Conservation (phyloP, 106 monocot species). For the Iris macrosiphon region DNA sequence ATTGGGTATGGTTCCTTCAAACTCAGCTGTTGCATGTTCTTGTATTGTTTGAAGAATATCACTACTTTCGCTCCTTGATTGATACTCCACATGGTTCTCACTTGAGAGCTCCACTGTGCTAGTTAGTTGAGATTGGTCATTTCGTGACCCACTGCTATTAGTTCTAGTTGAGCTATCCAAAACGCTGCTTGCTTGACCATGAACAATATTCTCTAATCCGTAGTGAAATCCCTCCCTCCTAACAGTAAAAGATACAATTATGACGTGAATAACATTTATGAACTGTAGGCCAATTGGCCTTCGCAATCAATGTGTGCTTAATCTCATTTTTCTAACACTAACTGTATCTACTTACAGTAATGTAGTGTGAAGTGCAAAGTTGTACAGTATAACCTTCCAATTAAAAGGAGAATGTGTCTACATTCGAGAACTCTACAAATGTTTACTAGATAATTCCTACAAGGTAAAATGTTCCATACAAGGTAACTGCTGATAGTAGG, state of each 20-base stretch:
- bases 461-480: no score
- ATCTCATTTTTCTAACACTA: not conserved
- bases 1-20: slow-evolving; percentile 3
- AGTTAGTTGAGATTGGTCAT: slow-evolving; percentile 23
- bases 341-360: no score
- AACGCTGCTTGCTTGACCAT: slow-evolving; percentile 33
- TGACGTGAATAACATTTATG: not conserved
- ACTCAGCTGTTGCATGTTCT: slow-evolving; percentile 9
- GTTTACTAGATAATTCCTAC: no score
- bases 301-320: no score
- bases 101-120: slow-evolving; percentile 10
- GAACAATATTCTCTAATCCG: slow-evolving; percentile 44
- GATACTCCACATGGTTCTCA: slow-evolving; percentile 17
- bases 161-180: slow-evolving; percentile 18
- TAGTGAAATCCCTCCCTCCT: slow-evolving; percentile 66
- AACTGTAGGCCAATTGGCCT: not conserved
- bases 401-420: not conserved
- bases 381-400: not conserved
- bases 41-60: slow-evolving; percentile 18
- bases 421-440: no score
- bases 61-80: slow-evolving; percentile 15
- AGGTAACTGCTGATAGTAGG: no score
- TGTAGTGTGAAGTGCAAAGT: slow-evolving; percentile 1
- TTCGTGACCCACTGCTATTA: slow-evolving; percentile 9
- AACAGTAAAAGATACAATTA: not conserved